Percentiles rank a stretch among this genome's conserved stretches.
Evolutionary conservation across 2,329 filamentous ascomycete genomes (phyloP).

Genomic region (Tympanopsis confertula): DNA sequence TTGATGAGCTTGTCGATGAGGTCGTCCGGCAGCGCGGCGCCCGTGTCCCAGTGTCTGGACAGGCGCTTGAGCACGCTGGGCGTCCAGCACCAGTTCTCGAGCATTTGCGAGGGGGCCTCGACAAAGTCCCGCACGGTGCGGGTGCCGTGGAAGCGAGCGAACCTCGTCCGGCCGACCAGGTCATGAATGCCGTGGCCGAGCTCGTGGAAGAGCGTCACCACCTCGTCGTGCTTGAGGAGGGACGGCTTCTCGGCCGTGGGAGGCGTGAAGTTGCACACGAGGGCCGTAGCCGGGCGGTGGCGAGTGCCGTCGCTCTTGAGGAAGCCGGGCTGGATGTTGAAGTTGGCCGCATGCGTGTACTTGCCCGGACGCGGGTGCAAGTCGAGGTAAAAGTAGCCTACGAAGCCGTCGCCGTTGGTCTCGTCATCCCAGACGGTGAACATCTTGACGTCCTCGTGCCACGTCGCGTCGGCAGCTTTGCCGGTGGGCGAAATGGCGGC

Average conservation of each 20-base stretch:
- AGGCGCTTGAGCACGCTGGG: conserved; percentile 52
- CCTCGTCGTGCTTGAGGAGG: conserved; percentile 71
- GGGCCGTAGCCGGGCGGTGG: conserved; percentile 65
- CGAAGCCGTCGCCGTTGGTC: conserved; percentile 58
- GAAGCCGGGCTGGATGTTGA: conserved; percentile 67
- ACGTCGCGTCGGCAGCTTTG: conserved; percentile 61
- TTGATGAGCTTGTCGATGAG: conserved; percentile 63
- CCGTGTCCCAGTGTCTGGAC: conserved; percentile 62
- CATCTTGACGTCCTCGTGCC: conserved; percentile 74
- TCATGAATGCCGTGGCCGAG: conserved; percentile 63
- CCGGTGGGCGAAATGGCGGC: conserved; percentile 53
- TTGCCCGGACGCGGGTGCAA: conserved; percentile 71
- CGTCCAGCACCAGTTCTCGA: conserved; percentile 69
- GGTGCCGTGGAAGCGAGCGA: conserved; percentile 58
- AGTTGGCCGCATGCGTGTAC: conserved; percentile 77
- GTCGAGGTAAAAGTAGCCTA: conserved; percentile 75
- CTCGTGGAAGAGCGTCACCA: conserved; percentile 74
- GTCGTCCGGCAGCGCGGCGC: conserved; percentile 61
- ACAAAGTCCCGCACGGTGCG: conserved; percentile 58
- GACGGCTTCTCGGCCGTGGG: conserved; percentile 66
- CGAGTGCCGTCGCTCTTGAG: conserved; percentile 55
- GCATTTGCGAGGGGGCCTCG: conserved; percentile 62
- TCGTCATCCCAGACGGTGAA: conserved; percentile 76
- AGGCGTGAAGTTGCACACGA: conserved; percentile 81
- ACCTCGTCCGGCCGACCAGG: conserved; percentile 48